Evolutionary conservation across 139 green algal species (phyloP), one percentile per base, ranked within the genome.

Genomic region (Nannochloris sp.): DNA sequence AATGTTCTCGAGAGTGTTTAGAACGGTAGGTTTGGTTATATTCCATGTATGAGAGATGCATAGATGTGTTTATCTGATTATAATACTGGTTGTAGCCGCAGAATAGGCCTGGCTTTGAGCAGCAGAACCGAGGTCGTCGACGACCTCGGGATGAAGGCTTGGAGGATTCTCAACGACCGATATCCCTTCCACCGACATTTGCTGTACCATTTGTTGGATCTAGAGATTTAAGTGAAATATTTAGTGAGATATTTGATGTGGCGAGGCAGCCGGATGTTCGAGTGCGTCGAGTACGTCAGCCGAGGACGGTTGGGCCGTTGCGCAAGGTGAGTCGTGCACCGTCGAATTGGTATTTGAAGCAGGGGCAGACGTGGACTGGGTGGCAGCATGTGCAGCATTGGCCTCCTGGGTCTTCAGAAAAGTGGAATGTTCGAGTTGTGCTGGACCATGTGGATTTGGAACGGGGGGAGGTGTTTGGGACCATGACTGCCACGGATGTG

Each of bases 401-500:
- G 36, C 15, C 15, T 44, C 60, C 36, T 16, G 18, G 16, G 43
- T 66, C 44, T 27, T 18, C 44, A 44, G 71, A 73, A 64, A 23
- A 56, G 19, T 73, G 65, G 53, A 34, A 31, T 15, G 53, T 64
- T 18, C 36, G 27, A 40, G 53, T 64, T 25, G 34, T 40, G 2
- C n/a, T 83, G 27, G 68, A 87, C 56, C 64, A 55, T 16, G 75
- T 68, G 37, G 72, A 88, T 58, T 48, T 61, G 6, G 21, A 16
- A 1, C 43, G 6, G 8, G 82, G 82, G 11, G 71, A 70, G 21
- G 37, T 89, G 15, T 69, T 64, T 16, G 83, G 83, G 21, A 73
- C 46, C 3, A 89, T 89, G 83, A 56, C 73, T 44, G 83, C 83
- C 5, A 44, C 50, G 27, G 81, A 86, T 48, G 76, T 87, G 16